Evolutionary conservation across 768 basidiomycete species (phyloP).

Genomic region (Chalciporus sphaerocephalus): DNA sequence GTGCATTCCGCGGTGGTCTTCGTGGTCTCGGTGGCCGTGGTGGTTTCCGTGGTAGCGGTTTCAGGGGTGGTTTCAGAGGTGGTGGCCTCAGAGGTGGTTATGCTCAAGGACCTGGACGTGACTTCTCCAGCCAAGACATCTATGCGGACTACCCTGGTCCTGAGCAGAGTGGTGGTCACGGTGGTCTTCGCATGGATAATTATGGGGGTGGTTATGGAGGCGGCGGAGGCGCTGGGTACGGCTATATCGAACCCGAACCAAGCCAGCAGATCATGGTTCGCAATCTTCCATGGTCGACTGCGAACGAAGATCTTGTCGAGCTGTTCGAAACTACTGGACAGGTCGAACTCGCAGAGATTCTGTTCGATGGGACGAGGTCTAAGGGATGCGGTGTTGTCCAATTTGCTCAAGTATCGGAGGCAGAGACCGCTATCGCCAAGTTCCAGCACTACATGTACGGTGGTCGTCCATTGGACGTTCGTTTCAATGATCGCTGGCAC

Average conservation of each 20-base stretch:
- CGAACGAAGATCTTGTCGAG: constrained; percentile 97
- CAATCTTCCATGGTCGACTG: constrained; percentile 98
- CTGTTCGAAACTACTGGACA: constrained; percentile 96
- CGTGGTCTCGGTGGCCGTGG: constrained; percentile 22
- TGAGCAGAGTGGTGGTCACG: constrained; percentile 49
- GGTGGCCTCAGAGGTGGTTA: constrained; percentile 58
- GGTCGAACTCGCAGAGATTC: constrained; percentile 90
- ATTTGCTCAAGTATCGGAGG: constrained; percentile 81
- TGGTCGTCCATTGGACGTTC: constrained; percentile 83
- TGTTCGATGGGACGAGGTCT: constrained; percentile 87
- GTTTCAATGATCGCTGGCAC: constrained; percentile 95
- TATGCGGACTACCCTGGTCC: constrained; percentile 93
- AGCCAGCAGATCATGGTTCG: constrained; percentile 98
- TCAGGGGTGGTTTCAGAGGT: constrained; percentile 47
- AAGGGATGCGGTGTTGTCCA: constrained; percentile 97
- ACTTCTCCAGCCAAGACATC: constrained; percentile 83
- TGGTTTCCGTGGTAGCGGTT: constrained; percentile 51
- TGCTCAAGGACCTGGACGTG: constrained; percentile 50
- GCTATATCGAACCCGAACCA: constrained; percentile 66
- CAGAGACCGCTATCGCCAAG: constrained; percentile 94
- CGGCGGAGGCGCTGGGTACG: constrained; percentile 21
- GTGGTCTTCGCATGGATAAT: constrained; percentile 35
- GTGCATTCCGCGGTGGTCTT: constrained; percentile 42
- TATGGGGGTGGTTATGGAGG: constrained; percentile 39
- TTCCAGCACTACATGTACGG: constrained; percentile 97